Conservation (phyloP, 805 yeast species). For the Saccharomyces eubayanus region DNA sequence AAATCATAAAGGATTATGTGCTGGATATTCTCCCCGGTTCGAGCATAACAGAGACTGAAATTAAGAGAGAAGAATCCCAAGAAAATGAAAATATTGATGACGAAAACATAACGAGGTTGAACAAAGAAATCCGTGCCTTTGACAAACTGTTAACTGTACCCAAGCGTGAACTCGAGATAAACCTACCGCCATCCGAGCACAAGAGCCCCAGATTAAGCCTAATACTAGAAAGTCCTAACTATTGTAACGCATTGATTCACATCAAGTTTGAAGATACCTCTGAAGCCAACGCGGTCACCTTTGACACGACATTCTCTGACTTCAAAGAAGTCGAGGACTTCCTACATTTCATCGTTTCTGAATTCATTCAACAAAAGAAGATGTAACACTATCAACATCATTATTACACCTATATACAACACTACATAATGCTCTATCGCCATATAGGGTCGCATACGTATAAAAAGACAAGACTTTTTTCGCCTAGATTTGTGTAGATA, state of each 20-base stretch:
- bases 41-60: constrained; percentile 2
- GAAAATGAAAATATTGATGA: constrained; percentile 6
- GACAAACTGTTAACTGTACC: constrained; percentile 17
- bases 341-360: constrained; percentile 26
- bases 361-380: constrained; percentile 14
- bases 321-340: constrained; percentile 31
- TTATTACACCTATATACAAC: neutral
- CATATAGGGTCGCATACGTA: neutral
- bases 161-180: constrained; percentile 15
- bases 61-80: neutral
- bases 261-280: constrained; percentile 12
- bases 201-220: constrained; percentile 11
- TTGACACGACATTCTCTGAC: constrained; percentile 26
- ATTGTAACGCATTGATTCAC: constrained; percentile 24
- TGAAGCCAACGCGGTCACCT: constrained; percentile 5
- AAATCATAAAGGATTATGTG: constrained; percentile 21
- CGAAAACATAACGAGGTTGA: constrained; percentile 17
- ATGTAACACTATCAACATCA: neutral
- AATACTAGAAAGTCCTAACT: constrained; percentile 24
- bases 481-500: neutral
- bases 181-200: constrained; percentile 1
- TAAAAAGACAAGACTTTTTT: neutral
- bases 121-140: constrained; percentile 21
- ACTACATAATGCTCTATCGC: neutral
- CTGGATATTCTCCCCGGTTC: constrained; percentile 17